These are phyloP conservation scores for Ceratocystis harringtonii DNA, from an alignment of 2,329 filamentous ascomycete genomes.

Conservation along the genomic window DNA sequence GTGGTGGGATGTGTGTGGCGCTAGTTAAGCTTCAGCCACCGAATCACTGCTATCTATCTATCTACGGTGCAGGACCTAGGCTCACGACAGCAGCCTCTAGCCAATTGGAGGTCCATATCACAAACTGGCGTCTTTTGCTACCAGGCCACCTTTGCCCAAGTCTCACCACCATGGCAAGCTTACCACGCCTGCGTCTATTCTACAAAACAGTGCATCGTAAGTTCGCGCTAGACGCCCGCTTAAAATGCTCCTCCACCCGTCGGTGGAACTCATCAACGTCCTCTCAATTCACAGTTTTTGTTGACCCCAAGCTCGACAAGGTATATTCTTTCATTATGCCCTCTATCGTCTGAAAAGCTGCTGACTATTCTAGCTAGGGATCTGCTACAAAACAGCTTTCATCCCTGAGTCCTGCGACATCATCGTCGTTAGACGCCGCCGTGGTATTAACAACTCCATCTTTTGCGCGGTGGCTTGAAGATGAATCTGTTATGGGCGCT, in stretches of 20 bases:
- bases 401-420: background rate
- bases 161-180: background rate
- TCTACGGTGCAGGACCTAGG: background rate
- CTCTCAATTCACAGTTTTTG: background rate
- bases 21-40: background rate
- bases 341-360: background rate
- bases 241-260: background rate
- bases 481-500: conserved; percentile 28
- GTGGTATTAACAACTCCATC: conserved; percentile 37
- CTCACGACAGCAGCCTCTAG: too few relatives aligned
- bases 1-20: background rate
- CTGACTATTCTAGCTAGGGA: background rate
- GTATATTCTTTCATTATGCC: background rate
- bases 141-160: too few relatives aligned
- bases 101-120: too few relatives aligned
- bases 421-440: background rate
- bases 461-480: conserved; percentile 34
- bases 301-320: conserved; percentile 2
- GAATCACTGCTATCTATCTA: background rate
- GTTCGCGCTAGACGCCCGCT: background rate
- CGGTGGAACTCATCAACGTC: conserved; percentile 8
- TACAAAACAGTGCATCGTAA: background rate
- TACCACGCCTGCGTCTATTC: background rate
- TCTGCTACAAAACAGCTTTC: conserved; percentile 1
- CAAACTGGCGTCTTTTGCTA: background rate